A percentile compares a stretch with the other conserved stretches of the same genome.
These are phyloP conservation scores for Globisporangium radiosum DNA, from an alignment of 352 stramenopile species.

Conservation along the genomic window DNA sequence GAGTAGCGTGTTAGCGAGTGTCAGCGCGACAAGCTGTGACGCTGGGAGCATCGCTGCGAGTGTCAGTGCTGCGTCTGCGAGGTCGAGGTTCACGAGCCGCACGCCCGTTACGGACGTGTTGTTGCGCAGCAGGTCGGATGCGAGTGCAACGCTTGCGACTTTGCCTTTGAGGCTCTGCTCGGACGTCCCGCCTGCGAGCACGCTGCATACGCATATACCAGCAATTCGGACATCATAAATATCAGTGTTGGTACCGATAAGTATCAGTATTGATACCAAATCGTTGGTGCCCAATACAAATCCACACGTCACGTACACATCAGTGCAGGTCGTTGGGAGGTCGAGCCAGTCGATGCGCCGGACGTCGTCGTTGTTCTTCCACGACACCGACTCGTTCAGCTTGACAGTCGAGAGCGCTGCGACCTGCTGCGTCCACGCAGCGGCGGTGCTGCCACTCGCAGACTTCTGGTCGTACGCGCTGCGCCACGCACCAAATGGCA, in stretches of 20 bases:
- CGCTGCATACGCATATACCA: slow-evolving; percentile 14
- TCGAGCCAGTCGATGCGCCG: slow-evolving; percentile 21
- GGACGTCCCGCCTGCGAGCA: slow-evolving; percentile 37
- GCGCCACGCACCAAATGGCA: slow-evolving; percentile 36
- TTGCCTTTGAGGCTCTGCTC: slow-evolving; percentile 31
- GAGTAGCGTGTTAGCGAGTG: slow-evolving; percentile 9
- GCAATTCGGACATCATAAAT: not conserved
- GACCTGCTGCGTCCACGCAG: slow-evolving; percentile 16
- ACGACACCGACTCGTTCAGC: slow-evolving; percentile 18
- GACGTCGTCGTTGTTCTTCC: slow-evolving; percentile 26
- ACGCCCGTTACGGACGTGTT: slow-evolving; percentile 29
- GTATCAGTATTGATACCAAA: no score
- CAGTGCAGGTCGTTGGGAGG: slow-evolving; percentile 17
- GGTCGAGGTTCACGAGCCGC: slow-evolving; percentile 18
- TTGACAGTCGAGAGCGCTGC: slow-evolving; percentile 12
- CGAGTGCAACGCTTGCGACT: slow-evolving; percentile 32
- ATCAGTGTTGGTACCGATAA: no score
- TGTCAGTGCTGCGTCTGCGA: not conserved
- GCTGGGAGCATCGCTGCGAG: slow-evolving; percentile 10
- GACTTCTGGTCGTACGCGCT: slow-evolving; percentile 37
- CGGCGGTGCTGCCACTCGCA: slow-evolving; percentile 1
- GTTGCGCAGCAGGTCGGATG: slow-evolving; percentile 20
- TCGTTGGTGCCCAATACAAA: no score
- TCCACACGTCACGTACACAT: slow-evolving; percentile 15
- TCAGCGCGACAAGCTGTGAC: slow-evolving; percentile 2